Evolutionary conservation across 2,329 filamentous ascomycete genomes (phyloP).

Genomic region (Colletotrichum theobromicola): DNA sequence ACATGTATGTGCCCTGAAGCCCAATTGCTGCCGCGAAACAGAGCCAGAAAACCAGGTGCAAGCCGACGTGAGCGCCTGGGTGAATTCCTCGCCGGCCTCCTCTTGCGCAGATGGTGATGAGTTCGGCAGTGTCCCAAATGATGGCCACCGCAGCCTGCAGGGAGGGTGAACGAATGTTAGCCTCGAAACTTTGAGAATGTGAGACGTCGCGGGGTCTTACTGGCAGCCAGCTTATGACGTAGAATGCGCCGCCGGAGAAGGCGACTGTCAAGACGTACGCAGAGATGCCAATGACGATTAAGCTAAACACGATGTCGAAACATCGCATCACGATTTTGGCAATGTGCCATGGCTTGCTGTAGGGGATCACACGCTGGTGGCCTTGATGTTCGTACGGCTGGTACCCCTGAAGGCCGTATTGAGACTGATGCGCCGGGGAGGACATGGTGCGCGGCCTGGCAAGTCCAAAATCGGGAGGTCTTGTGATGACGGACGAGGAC

Average conservation of each 20-base stretch:
- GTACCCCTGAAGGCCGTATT: slow-evolving; percentile 1
- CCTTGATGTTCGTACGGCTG: slow-evolving; percentile 1
- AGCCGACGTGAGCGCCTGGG: slow-evolving; percentile 47
- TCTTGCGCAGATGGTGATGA: slow-evolving; percentile 39
- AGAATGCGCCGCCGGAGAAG: background rate
- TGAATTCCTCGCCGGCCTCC: slow-evolving; percentile 41
- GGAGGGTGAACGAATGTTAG: background rate
- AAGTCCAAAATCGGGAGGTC: background rate
- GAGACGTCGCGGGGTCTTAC: background rate
- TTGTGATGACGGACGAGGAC: background rate
- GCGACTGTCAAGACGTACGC: background rate
- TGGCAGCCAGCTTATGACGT: background rate
- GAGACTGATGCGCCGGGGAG: background rate
- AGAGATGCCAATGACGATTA: slow-evolving; percentile 20
- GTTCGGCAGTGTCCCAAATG: slow-evolving; percentile 43
- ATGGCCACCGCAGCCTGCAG: slow-evolving; percentile 38
- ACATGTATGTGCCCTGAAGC: slow-evolving; percentile 23
- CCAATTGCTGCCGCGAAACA: slow-evolving; percentile 29
- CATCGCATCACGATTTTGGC: slow-evolving; percentile 36
- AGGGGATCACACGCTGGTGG: background rate
- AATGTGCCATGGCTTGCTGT: slow-evolving; percentile 28
- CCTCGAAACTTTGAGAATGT: background rate
- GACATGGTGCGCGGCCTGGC: background rate
- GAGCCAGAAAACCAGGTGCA: slow-evolving; percentile 48
- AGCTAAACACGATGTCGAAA: slow-evolving; percentile 28